Base-by-base conservation (phyloP, 129 eudicot species). In the Tagetes patula region DNA sequence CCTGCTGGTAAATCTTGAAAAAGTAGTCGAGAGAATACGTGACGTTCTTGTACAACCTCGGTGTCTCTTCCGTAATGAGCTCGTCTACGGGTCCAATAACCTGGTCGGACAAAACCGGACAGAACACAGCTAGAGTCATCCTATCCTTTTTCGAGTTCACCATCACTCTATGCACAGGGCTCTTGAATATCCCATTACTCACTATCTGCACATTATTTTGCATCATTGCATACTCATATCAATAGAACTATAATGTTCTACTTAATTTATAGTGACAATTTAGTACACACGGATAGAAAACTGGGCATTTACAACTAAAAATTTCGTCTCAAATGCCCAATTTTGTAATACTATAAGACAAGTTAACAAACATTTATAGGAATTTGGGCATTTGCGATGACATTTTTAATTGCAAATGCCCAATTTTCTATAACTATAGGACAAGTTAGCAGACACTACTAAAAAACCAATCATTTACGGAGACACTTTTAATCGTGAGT, bases 151-250 rank as follows among this genome's bases (percentile, higher is more conserved):
- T 72, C 13, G 85, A 47, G 60, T 88, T 72, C 30, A 83, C 74
- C 71, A 88, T 75, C 39, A 67, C 90, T 39, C 83, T 85, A 63
- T 85, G 88, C 83, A 88, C 50, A 2, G 90, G 79, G 47, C 95
- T 88, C 81, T 81, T 88, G 77, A 77, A 85, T 6, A 78, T 81
- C 49, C 90, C 95, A 67, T 85, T 88, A 55, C 86, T 85, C 88
- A 88, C 85, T 76, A 88, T 78, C 93, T 87, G 72, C 65, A 71
- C 20, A 31, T 9, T 38, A 20, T 20, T 20, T 20, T 20, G 27
- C 27, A 20, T 20, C 27, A 20, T 20, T 66, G n/a, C 13, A 72
- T 8, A 61, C 11, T 0, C 39, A 67, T 5, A 49, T 33, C 6
- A 1, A 3, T 58, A 8, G 8, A 58, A 10, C 40, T 4, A 59